Evolutionary conservation across 2,329 filamentous ascomycete genomes (phyloP).

Genomic region (Fusarium sp.): DNA sequence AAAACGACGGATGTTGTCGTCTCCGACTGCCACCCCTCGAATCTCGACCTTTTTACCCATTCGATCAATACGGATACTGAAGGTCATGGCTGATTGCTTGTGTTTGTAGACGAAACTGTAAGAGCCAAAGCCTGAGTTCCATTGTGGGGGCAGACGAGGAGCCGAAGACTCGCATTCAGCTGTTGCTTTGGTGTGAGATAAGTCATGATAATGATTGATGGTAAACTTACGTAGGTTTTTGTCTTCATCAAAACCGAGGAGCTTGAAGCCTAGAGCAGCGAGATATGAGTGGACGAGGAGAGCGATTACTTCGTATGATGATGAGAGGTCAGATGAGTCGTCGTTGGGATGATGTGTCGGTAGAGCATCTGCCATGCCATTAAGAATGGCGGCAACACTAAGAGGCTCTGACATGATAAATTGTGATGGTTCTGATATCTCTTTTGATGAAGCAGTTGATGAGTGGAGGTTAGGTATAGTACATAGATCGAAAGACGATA

Average conservation of each 20-base stretch:
- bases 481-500: not conserved
- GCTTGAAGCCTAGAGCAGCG: slow-evolving; percentile 80
- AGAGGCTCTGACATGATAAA: slow-evolving; percentile 46
- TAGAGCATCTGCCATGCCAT: slow-evolving; percentile 70
- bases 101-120: slow-evolving; percentile 91
- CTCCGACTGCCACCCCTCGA: slow-evolving; percentile 80
- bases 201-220: not conserved
- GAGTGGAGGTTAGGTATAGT: not conserved
- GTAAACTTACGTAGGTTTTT: slow-evolving; percentile 72
- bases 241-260: slow-evolving; percentile 88
- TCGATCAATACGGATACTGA: slow-evolving; percentile 83
- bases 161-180: slow-evolving; percentile 66
- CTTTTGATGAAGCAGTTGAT: not conserved
- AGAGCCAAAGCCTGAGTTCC: slow-evolving; percentile 80
- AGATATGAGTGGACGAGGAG: slow-evolving; percentile 88
- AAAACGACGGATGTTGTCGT: slow-evolving; percentile 83
- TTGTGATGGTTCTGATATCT: not conserved
- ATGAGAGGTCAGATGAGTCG: slow-evolving; percentile 72
- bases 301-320: slow-evolving; percentile 84
- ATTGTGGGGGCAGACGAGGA: slow-evolving; percentile 77
- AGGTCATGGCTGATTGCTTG: slow-evolving; percentile 85
- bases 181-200: slow-evolving; percentile 30
- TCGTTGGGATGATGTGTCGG: slow-evolving; percentile 66
- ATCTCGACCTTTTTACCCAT: slow-evolving; percentile 88
- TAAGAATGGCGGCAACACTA: slow-evolving; percentile 58